These are phyloP conservation scores for Fusarium heterosporum DNA, from an alignment of 2,329 filamentous ascomycete species.

Conservation along the genomic window DNA sequence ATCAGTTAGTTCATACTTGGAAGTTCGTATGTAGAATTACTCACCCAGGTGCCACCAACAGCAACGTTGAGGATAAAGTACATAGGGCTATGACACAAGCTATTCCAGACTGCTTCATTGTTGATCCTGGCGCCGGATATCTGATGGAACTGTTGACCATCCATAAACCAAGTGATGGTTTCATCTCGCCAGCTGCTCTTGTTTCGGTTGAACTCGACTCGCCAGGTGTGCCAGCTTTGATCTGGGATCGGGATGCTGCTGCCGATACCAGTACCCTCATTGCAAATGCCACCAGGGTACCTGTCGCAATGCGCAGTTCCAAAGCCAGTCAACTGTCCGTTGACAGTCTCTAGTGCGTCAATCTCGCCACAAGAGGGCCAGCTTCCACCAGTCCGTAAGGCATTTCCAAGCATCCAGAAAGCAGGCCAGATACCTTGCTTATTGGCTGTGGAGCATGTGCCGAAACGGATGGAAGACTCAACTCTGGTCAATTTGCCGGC, in stretches of 20 bases:
- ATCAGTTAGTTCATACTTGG: neutral
- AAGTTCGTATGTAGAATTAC: conserved; percentile 19
- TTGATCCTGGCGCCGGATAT: conserved; percentile 58
- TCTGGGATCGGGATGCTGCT: neutral
- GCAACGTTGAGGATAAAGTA: conserved; percentile 66
- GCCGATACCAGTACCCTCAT: conserved; percentile 61
- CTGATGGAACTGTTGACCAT: conserved; percentile 58
- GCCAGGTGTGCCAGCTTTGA: conserved; percentile 61
- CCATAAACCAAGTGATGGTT: conserved; percentile 62
- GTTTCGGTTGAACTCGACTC: conserved; percentile 60
- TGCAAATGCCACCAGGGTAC: conserved; percentile 58
- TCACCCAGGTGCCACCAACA: conserved; percentile 62
- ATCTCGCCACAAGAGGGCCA: conserved; percentile 44
- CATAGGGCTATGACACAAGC: conserved; percentile 60
- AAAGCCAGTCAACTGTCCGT: conserved; percentile 32
- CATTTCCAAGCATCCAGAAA: conserved; percentile 45
- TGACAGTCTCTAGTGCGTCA: conserved; percentile 38
- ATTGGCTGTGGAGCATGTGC: conserved; percentile 46
- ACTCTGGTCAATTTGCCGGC: conserved; percentile 56
- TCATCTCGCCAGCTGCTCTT: conserved; percentile 58
- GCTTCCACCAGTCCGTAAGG: conserved; percentile 34
- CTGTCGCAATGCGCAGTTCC: conserved; percentile 40
- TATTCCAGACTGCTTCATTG: conserved; percentile 59
- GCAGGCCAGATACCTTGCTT: conserved; percentile 58
- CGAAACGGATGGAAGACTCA: conserved; percentile 63